phyloP scores from a whole-genome alignment of 1,139 yeast genomes.

The Yamadazyma diospyri region DNA sequence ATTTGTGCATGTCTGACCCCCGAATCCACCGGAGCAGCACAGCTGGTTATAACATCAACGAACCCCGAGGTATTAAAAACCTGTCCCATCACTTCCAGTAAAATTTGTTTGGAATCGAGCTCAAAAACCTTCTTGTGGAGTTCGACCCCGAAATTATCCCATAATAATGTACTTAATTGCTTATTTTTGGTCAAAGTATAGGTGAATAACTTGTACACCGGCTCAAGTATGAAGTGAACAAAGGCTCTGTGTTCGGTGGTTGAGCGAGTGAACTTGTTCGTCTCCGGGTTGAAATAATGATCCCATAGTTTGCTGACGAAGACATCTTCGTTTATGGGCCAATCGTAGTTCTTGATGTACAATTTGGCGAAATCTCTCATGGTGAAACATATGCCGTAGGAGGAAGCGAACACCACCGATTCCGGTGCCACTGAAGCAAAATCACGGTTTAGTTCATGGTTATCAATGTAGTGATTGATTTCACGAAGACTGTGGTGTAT shows the following conservation, averaged over 20 bases:
- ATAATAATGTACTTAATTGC: slow-evolving; percentile 35
- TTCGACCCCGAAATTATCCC: slow-evolving; percentile 42
- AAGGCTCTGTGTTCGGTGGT: slow-evolving; percentile 49
- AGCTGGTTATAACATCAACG: slow-evolving; percentile 43
- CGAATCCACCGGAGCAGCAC: slow-evolving; percentile 36
- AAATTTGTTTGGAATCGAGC: slow-evolving; percentile 55
- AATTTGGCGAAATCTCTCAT: slow-evolving; percentile 59
- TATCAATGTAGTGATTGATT: slow-evolving; percentile 50
- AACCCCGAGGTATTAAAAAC: slow-evolving; percentile 57
- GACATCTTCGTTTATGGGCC: slow-evolving; percentile 11
- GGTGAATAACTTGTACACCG: slow-evolving; percentile 73
- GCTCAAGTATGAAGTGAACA: slow-evolving; percentile 66
- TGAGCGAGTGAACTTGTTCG: slow-evolving; percentile 40
- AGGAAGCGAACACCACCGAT: slow-evolving; percentile 74
- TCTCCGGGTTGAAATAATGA: slow-evolving; percentile 45
- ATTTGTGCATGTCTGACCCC: slow-evolving; percentile 47
- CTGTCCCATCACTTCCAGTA: slow-evolving; percentile 50
- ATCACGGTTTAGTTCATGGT: slow-evolving; percentile 25
- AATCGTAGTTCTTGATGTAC: slow-evolving; percentile 33
- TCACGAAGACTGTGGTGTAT: slow-evolving; percentile 59
- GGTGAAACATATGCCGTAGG: slow-evolving; percentile 61
- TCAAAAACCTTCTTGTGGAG: slow-evolving; percentile 37
- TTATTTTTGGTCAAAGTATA: slow-evolving; percentile 57
- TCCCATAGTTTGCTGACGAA: slow-evolving; percentile 66
- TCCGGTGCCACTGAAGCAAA: slow-evolving; percentile 55